phyloP scores from a whole-genome alignment of 352 stramenopile species.

The Globisporangium nunn region DNA sequence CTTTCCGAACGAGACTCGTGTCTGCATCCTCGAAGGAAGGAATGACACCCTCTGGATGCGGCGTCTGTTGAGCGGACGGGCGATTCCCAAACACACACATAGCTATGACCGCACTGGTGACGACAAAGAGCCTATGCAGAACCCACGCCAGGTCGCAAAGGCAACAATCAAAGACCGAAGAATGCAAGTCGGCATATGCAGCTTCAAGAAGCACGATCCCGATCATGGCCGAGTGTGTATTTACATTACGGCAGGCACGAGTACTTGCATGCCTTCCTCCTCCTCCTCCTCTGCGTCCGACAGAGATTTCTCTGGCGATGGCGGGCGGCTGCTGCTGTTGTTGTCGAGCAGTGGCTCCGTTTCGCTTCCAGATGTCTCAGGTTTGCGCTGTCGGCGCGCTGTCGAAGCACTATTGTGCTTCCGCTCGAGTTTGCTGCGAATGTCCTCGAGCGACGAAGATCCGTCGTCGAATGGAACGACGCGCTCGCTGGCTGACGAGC shows the following conservation, averaged over 20 bases:
- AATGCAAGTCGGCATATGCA: too few species aligned
- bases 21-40: not conserved
- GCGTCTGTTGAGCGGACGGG: not conserved
- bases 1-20: too few species aligned
- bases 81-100: too few species aligned
- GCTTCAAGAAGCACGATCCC: not conserved
- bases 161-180: too few species aligned
- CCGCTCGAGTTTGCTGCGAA: conserved; percentile 42
- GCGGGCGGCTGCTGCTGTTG: conserved; percentile 34
- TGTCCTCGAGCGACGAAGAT: conserved; percentile 49
- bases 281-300: conserved; percentile 7
- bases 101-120: too few species aligned
- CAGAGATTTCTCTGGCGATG: conserved; percentile 26
- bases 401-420: conserved; percentile 30
- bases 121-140: too few species aligned
- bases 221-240: not conserved
- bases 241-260: conserved; percentile 9
- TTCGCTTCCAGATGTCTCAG: conserved; percentile 10
- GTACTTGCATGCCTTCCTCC: conserved; percentile 2
- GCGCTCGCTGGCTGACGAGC: conserved; percentile 13
- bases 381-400: conserved; percentile 1
- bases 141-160: too few species aligned
- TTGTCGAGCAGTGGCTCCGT: conserved; percentile 27
- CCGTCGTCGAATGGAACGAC: conserved; percentile 38
- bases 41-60: not conserved